phyloP scores from a whole-genome alignment of 2,329 filamentous ascomycete genomes.

The Fusarium sp. region DNA sequence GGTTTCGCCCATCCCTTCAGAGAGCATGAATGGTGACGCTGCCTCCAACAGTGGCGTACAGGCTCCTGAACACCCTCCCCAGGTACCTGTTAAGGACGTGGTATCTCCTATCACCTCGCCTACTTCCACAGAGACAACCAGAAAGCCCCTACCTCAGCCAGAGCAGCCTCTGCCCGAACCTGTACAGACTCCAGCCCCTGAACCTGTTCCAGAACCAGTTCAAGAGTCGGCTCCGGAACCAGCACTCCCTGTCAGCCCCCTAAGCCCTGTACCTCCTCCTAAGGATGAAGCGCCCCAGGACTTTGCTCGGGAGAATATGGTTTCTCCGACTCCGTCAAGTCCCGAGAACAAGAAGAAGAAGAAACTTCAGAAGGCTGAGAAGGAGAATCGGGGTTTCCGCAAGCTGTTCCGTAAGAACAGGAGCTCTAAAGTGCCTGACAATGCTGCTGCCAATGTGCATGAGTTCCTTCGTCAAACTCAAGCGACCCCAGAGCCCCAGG shows the following conservation, averaged over 20 bases:
- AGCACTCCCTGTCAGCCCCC: conserved; percentile 25
- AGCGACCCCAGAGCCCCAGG: conserved; percentile 40
- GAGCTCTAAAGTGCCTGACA: conserved; percentile 68
- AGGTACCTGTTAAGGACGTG: conserved; percentile 59
- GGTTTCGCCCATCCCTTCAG: conserved; percentile 54
- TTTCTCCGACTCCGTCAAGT: conserved; percentile 52
- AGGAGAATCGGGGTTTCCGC: conserved; percentile 67
- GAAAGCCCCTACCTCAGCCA: conserved; percentile 39
- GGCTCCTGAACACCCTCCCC: conserved; percentile 52
- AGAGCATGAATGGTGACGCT: conserved; percentile 48
- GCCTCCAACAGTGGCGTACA: conserved; percentile 28
- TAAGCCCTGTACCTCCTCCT: conserved; percentile 44
- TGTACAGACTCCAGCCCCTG: conserved; percentile 5
- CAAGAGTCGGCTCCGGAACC: conserved; percentile 21
- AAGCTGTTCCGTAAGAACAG: conserved; percentile 77
- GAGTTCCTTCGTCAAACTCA: conserved; percentile 62
- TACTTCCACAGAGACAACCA: conserved; percentile 27
- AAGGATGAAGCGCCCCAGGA: conserved; percentile 46
- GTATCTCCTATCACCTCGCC: conserved; percentile 40
- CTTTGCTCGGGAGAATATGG: conserved; percentile 39
- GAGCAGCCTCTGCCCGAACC: conserved; percentile 24
- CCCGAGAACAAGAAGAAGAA: conserved; percentile 60
- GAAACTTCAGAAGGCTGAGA: conserved; percentile 68
- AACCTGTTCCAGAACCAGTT: conserved; percentile 13
- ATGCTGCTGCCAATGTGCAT: conserved; percentile 65